Evolutionary conservation across 345 rosid genomes (phyloP).

Genomic region (Raphanus raphanistrum): DNA sequence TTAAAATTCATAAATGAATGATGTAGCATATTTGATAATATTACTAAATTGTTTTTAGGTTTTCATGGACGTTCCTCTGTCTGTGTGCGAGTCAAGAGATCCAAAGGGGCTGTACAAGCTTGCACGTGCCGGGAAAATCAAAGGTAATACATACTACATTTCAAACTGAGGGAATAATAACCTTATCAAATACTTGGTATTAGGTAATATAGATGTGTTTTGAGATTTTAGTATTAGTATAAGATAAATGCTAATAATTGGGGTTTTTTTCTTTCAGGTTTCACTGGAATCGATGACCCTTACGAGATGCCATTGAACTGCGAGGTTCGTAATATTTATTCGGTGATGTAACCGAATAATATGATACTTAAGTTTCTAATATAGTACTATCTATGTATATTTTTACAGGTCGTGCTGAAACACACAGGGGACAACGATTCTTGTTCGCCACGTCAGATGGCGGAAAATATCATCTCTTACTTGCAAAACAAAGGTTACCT

Average conservation of each 20-base stretch:
- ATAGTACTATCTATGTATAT: neutral
- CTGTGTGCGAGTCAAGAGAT: slow-evolving; percentile 77
- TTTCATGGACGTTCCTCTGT: slow-evolving; percentile 77
- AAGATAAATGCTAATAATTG: neutral
- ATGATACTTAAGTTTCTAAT: neutral
- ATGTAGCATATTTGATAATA: neutral
- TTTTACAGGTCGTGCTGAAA: slow-evolving; percentile 57
- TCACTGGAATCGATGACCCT: slow-evolving; percentile 83
- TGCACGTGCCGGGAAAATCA: slow-evolving; percentile 89
- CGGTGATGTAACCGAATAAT: neutral
- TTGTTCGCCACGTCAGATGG: slow-evolving; percentile 65
- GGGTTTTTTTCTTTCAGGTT: slow-evolving; percentile 45
- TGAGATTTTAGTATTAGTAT: neutral
- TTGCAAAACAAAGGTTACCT: slow-evolving; percentile 67
- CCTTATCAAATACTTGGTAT: neutral
- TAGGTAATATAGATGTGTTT: neutral
- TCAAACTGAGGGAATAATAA: neutral
- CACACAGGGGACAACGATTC: slow-evolving; percentile 43
- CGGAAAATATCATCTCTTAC: slow-evolving; percentile 62
- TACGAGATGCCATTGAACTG: slow-evolving; percentile 68
- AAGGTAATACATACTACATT: slow-evolving; percentile 40
- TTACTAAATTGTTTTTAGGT: slow-evolving; percentile 42
- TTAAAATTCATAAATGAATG: neutral
- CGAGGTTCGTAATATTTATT: slow-evolving; percentile 45
- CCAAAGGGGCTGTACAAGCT: slow-evolving; percentile 88